A percentile compares a stretch with the other conserved stretches of the same genome.
These are phyloP conservation scores for Crithidia expoeki DNA, from an alignment of 208 protist genomes.

Conservation along the genomic window DNA sequence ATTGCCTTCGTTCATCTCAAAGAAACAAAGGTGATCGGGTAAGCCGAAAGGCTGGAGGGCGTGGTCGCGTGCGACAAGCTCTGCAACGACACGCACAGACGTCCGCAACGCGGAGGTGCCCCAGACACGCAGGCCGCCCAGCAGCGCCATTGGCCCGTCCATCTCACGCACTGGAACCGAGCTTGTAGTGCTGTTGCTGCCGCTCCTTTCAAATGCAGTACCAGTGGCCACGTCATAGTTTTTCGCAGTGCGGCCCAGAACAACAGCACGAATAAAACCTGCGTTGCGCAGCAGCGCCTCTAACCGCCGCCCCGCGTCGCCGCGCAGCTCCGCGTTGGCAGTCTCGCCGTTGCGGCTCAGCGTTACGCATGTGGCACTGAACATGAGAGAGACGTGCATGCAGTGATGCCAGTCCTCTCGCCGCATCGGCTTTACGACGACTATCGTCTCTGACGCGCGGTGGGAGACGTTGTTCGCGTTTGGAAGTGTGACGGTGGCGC, in stretches of 20 bases:
- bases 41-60: slow-evolving; percentile 38
- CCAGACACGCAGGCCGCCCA: slow-evolving; percentile 32
- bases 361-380: slow-evolving; percentile 29
- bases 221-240: background rate
- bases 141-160: slow-evolving; percentile 32
- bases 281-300: slow-evolving; percentile 29
- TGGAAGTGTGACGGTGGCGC: slow-evolving; percentile 20
- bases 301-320: slow-evolving; percentile 14
- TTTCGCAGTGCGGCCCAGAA: slow-evolving; percentile 18
- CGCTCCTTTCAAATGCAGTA: background rate
- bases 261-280: slow-evolving; percentile 18
- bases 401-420: slow-evolving; percentile 44
- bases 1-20: slow-evolving; percentile 42
- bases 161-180: slow-evolving; percentile 16
- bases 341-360: slow-evolving; percentile 36
- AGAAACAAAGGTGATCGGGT: slow-evolving; percentile 35
- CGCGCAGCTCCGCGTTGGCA: slow-evolving; percentile 27
- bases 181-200: background rate
- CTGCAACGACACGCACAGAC: slow-evolving; percentile 32
- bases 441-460: background rate
- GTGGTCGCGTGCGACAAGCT: slow-evolving; percentile 40
- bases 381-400: slow-evolving; percentile 43
- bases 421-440: slow-evolving; percentile 18
- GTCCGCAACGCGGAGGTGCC: slow-evolving; percentile 34
- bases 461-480: background rate